Evolutionary conservation across 2,329 filamentous ascomycete genomes (phyloP), one percentile per base, ranked within the genome.

Genomic region (Cadophora luteo-olivacea): DNA sequence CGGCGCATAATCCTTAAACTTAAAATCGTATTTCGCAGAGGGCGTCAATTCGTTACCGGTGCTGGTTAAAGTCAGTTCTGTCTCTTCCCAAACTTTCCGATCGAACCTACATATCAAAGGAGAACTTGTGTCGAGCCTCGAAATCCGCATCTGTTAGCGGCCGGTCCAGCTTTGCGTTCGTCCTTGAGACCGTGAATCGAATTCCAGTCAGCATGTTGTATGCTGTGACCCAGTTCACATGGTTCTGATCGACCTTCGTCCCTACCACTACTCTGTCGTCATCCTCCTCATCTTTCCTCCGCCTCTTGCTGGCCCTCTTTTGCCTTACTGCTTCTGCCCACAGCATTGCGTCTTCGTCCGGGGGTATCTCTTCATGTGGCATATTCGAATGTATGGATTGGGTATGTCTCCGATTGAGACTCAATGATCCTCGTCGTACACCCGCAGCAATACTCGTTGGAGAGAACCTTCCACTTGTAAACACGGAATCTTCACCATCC

Each of bases 161-260:
- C 66, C 95, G 90, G 80, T 98, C 94, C 80, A 98, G 88, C 82
- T 99, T 99, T 55, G 96, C 96, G 78, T 99, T 98, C 67, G 94
- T 97, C 76, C 96, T 87, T 72, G 94, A 98, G 32, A 99, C 96
- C 54, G 93, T 94, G 76, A 98, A 97, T 66, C 96, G 94, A 78
- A 99, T 99, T 72, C 96, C 96, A 49, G 96, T 99, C 82, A 99
- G 87, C 96, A 99, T 99, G 81, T 99, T 99, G 84, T 99, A 99
- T 68, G 96, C 96, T 1, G 94, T 97, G 55, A 97, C 94, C 90
- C 92, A 99, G 80, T 98, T 98, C 74, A 93, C 92, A 80, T 99
- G 96, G 76, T 93, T 92, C 83, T 98, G 94, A 78, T 99, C 96
- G 64, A 99, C 96, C 82, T 97, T 98, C 68, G 93, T 99, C 69